These are phyloP conservation scores for Volvox africanus DNA, from an alignment of 139 green algal species.

Conservation along the genomic window DNA sequence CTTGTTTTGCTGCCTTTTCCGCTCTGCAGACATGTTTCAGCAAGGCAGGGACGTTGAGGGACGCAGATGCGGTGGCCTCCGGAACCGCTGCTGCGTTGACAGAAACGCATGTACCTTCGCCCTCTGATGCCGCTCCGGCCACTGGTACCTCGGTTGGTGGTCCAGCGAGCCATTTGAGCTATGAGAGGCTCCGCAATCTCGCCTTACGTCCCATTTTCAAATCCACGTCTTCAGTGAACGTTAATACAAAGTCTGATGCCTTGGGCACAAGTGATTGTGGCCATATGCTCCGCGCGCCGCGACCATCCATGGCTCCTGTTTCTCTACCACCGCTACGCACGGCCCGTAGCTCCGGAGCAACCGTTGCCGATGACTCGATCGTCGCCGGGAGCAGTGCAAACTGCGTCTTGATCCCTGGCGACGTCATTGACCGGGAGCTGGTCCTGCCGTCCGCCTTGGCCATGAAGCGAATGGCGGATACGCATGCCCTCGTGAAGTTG, in stretches of 20 bases:
- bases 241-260: neutral
- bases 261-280: neutral
- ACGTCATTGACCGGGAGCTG: constrained; percentile 28
- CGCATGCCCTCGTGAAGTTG: constrained; percentile 1
- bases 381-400: neutral
- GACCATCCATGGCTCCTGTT: neutral
- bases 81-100: neutral
- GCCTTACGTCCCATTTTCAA: neutral
- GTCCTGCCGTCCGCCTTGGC: neutral
- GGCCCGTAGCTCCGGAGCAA: neutral
- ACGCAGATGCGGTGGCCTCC: no score
- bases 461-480: neutral
- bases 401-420: neutral
- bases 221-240: neutral
- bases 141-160: neutral
- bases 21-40: no score
- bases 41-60: no score
- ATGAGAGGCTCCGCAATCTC: constrained; percentile 9
- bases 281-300: neutral
- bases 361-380: neutral
- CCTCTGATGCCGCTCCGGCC: neutral
- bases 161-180: constrained; percentile 3
- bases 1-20: no score
- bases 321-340: neutral
- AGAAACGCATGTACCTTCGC: neutral